Conservation (phyloP, 441 rosid genomes). For the Bocquillonia castaneifolia region DNA sequence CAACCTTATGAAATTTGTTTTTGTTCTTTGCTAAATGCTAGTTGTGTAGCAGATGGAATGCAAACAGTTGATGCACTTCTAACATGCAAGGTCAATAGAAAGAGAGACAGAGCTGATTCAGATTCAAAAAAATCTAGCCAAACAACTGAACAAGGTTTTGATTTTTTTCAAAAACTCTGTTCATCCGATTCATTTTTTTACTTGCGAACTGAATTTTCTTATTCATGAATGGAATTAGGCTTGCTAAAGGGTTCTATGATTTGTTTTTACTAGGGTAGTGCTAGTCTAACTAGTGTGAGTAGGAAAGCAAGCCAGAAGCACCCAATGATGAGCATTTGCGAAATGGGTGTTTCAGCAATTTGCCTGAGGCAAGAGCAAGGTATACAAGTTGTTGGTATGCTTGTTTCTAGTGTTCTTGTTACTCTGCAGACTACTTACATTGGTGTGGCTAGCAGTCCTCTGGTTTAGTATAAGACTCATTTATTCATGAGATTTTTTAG, state of each 20-base stretch:
- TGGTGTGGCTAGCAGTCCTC: constrained; percentile 7
- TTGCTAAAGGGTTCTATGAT: background rate
- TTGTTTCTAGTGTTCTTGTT: constrained; percentile 6
- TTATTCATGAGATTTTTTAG: background rate
- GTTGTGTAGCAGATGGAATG: constrained; percentile 79
- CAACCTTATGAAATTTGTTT: constrained; percentile 28
- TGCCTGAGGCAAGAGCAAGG: constrained; percentile 6
- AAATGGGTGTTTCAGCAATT: constrained; percentile 12
- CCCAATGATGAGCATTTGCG: background rate
- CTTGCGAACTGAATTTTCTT: constrained; percentile 12
- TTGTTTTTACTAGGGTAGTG: constrained; percentile 4
- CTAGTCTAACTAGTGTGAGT: constrained; percentile 8
- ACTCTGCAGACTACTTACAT: background rate
- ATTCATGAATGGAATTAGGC: constrained; percentile 5
- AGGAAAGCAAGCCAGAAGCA: constrained; percentile 12
- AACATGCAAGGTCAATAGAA: constrained; percentile 71
- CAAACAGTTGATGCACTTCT: constrained; percentile 76
- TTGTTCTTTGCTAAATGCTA: constrained; percentile 45
- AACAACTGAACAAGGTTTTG: constrained; percentile 50
- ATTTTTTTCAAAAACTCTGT: constrained; percentile 11
- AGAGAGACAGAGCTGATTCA: constrained; percentile 47
- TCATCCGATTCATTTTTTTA: background rate
- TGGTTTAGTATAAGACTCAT: background rate
- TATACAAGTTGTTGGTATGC: background rate
- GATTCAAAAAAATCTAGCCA: constrained; percentile 27